Evolutionary conservation across 352 stramenopile genomes (phyloP).

Genomic region (Phytopythium ostracodes): DNA sequence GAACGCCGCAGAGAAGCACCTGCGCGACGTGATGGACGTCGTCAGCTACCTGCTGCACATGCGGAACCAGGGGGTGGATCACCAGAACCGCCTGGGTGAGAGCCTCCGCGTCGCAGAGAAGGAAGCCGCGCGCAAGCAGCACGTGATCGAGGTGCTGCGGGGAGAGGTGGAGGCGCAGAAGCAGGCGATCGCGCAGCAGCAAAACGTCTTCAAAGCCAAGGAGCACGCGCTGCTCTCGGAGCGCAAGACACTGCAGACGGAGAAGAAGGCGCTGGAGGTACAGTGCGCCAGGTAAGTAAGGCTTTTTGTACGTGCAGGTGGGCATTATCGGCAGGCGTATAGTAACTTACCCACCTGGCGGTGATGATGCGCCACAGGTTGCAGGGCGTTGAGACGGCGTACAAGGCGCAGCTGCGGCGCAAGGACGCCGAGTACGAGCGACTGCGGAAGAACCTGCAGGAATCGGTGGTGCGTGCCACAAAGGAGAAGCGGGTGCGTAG

Average conservation of each 20-base stretch:
- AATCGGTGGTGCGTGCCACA: constrained; percentile 34
- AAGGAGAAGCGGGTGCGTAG: constrained; percentile 55
- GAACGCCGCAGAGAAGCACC: constrained; percentile 25
- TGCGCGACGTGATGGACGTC: constrained; percentile 62
- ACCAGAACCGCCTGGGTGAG: constrained; percentile 51
- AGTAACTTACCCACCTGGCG: not conserved
- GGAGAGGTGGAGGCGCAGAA: constrained; percentile 43
- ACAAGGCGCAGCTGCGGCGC: constrained; percentile 64
- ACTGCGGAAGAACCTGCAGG: constrained; percentile 66
- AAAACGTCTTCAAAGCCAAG: constrained; percentile 62
- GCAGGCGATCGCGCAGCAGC: constrained; percentile 45
- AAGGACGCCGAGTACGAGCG: constrained; percentile 79
- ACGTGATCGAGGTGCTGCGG: constrained; percentile 38
- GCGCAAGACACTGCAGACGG: constrained; percentile 43
- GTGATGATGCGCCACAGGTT: constrained; percentile 20
- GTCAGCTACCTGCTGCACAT: constrained; percentile 66
- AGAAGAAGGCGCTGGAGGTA: constrained; percentile 69
- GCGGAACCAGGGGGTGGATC: constrained; percentile 43
- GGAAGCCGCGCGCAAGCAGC: constrained; percentile 46
- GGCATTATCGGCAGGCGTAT: not conserved
- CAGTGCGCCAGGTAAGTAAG: constrained; percentile 54
- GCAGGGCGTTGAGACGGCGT: constrained; percentile 70
- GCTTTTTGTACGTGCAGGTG: not conserved
- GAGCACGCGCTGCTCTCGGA: constrained; percentile 47
- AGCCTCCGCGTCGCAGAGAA: constrained; percentile 36